Base-by-base conservation (phyloP, 2,329 filamentous ascomycete species). In the Alternaria longipes region DNA sequence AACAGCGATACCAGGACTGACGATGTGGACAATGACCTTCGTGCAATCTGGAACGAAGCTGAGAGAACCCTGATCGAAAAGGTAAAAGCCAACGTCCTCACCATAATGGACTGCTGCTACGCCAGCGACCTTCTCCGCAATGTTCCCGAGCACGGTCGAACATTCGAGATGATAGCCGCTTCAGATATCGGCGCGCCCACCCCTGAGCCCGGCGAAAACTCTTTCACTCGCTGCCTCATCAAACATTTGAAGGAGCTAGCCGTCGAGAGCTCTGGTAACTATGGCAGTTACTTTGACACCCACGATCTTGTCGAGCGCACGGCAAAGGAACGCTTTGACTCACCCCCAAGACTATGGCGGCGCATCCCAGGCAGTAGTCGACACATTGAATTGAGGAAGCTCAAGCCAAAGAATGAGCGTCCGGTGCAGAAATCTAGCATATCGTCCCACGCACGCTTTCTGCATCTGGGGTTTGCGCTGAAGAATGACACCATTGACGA, bases 21-120 rank as follows among this genome's bases (percentile, higher is more conserved):
- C 0, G 40, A 41, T 5, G 9, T 0, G 14, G 18, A 41, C 0
- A 41, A 5, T 8, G 5, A 4, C 18, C 40, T 41, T 41, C 40
- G 40, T 14, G 40, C 40, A 41, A 14, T 22, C 18, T 41, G 40
- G 40, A 41, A 41, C 8, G 9, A 41, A n/a, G 40, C 40, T 2
- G 40, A 69, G 8, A 56, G 30, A 9, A 16, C 32, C 2, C 53
- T 71, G 11, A 20, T 53, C n/a, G 50, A 68, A 3, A 41, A 54
- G 4, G 54, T 57, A 1, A 26, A 59, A 7, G 58, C 59, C 12
- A 68, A 72, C 38, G 60, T 71, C 9, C 60, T 73, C 16, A 38
- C 54, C 11, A 70, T 73, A 22, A 60, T 72, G 51, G 69, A 73
- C 53, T 67, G 64, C 49, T 73, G 71, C 57, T 72, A 54, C 38